A percentile compares a stretch with the other conserved stretches of the same genome.
Evolutionary conservation across 176 grass and related monocot genomes (phyloP).

Genomic region (bread wheat (Triticum aestivum)): DNA sequence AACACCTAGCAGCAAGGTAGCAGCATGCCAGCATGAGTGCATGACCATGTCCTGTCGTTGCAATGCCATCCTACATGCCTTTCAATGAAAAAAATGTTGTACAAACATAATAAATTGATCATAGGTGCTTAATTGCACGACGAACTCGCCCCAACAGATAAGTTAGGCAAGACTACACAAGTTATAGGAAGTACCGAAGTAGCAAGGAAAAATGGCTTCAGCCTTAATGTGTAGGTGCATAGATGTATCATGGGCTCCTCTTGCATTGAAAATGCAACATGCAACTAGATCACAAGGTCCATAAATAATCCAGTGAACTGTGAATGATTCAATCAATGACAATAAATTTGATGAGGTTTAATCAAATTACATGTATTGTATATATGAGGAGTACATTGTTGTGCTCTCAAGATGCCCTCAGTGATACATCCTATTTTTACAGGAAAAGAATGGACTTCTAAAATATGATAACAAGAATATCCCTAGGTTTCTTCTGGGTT

Average conservation of each 20-base stretch:
- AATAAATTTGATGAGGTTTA: background rate
- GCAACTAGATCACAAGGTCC: slow-evolving; percentile 2
- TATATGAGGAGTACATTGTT: slow-evolving; percentile 16
- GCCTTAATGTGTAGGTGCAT: background rate
- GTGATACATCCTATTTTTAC: slow-evolving; percentile 25
- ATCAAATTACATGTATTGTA: slow-evolving; percentile 30
- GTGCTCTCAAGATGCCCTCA: slow-evolving; percentile 6
- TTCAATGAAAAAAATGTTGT: background rate
- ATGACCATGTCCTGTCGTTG: background rate
- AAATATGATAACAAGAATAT: slow-evolving; percentile 30
- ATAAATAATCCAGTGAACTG: background rate
- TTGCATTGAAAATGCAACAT: slow-evolving; percentile 10
- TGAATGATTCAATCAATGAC: background rate
- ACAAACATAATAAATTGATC: slow-evolving; percentile 2
- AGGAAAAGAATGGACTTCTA: slow-evolving; percentile 21
- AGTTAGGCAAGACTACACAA: slow-evolving; percentile 36
- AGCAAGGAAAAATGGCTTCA: background rate
- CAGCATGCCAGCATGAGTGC: background rate
- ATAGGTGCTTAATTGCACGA: background rate
- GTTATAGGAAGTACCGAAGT: background rate
- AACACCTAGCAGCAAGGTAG: background rate
- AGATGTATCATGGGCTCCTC: slow-evolving; percentile 3
- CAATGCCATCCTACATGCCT: background rate
- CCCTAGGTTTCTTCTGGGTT: slow-evolving; percentile 39
- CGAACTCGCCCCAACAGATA: background rate